Base-by-base conservation (phyloP, 2,329 filamentous ascomycete genomes). In the Aspergillus hortae region DNA sequence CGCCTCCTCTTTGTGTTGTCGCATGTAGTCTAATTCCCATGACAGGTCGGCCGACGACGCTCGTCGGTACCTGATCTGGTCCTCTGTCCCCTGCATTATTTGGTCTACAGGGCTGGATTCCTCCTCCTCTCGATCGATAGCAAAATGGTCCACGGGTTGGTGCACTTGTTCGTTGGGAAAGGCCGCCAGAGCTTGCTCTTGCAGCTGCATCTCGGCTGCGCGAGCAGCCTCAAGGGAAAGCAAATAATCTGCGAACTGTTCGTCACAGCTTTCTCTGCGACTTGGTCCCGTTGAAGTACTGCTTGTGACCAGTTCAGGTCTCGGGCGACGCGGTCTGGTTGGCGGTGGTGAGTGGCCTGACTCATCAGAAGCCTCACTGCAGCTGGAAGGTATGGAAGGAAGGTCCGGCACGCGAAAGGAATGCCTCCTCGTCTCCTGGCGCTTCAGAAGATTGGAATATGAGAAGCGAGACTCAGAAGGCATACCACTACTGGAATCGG, bases 11-110 rank as follows among this genome's bases (percentile, higher is more conserved):
- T 85, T 87, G 69, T 92, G 87, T 61, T 86, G 81, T 60, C 89
- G 87, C 87, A 94, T 89, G 61, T 90, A 86, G 62, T 86, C 82
- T 64, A 94, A 79, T 66, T 90, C 90, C 85, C 88, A 92, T 52
- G 82, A 75, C 4, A 83, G 56, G 56, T 78, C 75, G 19, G 67
- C 67, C 19, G 71, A 72, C 2, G 76, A 78, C 42, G 74, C 70
- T 32, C 76, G 68, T 46, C 74, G 65, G 45, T 70, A 74, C 38
- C 21, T 32, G 25, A 25, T 44, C 17, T 40, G 33, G 11, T 27
- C 15, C 9, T 19, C n/a, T 15, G 35, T 27, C 3, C 15, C 46
- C 27, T 45, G 15, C 12, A 17, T 15, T 23, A 44, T 30, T 15
- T 62, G 59, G 12, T 70, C 64, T 11, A 68, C 67, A 30, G 66